Percentiles rank a stretch among this genome's conserved stretches.
These are phyloP conservation scores for Gypsophila paniculata DNA, from an alignment of 179 eudicot species.

Conservation along the genomic window DNA sequence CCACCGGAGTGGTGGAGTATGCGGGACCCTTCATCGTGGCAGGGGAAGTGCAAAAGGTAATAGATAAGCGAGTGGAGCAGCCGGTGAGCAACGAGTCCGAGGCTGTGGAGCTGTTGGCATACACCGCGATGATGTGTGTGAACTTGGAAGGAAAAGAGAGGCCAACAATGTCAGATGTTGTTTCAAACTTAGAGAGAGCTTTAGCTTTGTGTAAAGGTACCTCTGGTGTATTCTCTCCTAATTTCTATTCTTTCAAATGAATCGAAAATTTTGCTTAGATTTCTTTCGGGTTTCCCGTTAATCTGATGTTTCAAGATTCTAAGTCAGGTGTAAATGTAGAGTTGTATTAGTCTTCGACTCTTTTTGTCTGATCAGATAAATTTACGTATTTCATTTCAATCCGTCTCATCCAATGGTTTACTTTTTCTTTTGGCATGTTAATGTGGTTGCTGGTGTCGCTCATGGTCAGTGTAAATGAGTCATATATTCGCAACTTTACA, in stretches of 20 bases:
- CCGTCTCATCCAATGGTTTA: neutral
- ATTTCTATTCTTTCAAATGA: constrained; percentile 28
- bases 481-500: neutral
- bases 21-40: constrained; percentile 39
- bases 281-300: neutral
- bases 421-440: too few species aligned
- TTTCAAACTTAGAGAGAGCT: constrained; percentile 53
- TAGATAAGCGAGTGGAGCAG: constrained; percentile 42
- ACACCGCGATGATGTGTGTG: constrained; percentile 51
- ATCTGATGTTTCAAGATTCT: neutral
- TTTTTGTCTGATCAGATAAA: neutral
- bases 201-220: constrained; percentile 39
- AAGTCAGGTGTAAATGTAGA: neutral
- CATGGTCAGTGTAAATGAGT: neutral
- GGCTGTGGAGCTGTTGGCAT: constrained; percentile 53
- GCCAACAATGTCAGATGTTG: constrained; percentile 51
- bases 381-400: neutral
- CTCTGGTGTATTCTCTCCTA: constrained; percentile 37
- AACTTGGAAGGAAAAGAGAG: constrained; percentile 53
- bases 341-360: neutral
- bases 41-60: constrained; percentile 47
- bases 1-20: constrained; percentile 48
- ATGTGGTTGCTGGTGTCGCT: too few species aligned
- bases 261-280: neutral
- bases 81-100: constrained; percentile 48